Base-by-base conservation (phyloP, 2,329 filamentous ascomycete species). In the Cordyceps tenuipes region DNA sequence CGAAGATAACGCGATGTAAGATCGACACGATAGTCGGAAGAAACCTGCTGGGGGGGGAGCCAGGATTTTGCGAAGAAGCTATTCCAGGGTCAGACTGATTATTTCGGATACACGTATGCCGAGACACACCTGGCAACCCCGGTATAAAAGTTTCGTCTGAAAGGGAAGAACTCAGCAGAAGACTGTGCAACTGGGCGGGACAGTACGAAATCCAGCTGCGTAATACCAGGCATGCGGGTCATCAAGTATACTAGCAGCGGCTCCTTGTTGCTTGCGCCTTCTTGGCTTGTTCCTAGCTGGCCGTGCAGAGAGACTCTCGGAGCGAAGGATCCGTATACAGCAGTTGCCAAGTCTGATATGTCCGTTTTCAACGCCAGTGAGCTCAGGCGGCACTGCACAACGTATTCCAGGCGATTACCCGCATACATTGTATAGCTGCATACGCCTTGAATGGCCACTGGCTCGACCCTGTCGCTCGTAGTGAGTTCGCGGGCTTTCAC, bases 341-440 rank as follows among this genome's bases (percentile, higher is more conserved):
- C 60, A 53, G 62, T 60, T 21, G 68, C 71, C 3, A 74, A 65
- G 19, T 64, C 61, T 21, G 43, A 56, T 62, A 64, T 70, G 21
- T 74, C 68, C 46, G 67, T 66, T 26, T 67, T 68, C 15, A 76
- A 65, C 39, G 66, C 61, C 3, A 72, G 64, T 3, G 70, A 73
- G 63, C 67, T 66, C 15, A 76, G 69, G 54, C 71, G 72, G 63
- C 73, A 76, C 64, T 76, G 72, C 43, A 69, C 70, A 41, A 75
- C 70, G 50, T 65, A 70, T 65, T 73, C 70, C 23, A 62, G 63
- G 41, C 68, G 63, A 10, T 60, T 61, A 3, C 74, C 70, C n/a
- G 71, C 70, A 59, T 74, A 76, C 51, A 75, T 68, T 2, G 70
- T 71, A 65, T 76, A 76, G 66, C 72, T 75, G 64, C 70, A 76